Conservation (phyloP, 2,329 filamentous ascomycete species). For the Didymella lethalis region DNA sequence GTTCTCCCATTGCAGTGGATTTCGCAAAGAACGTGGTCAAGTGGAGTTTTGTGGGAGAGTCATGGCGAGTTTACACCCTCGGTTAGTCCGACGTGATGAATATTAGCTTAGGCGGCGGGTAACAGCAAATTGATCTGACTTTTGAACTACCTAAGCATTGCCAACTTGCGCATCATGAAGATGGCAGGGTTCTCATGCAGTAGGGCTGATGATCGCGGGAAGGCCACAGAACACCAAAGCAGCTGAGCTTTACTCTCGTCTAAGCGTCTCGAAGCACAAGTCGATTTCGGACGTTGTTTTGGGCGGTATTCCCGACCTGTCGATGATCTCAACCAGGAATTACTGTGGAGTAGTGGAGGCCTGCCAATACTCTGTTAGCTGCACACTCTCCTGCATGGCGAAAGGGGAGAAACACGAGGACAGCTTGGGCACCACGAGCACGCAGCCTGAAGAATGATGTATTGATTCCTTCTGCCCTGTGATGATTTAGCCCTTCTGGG, state of each 20-base stretch:
- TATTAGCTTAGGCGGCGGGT: background rate
- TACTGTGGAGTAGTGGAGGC: slow-evolving; percentile 21
- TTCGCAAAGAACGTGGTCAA: slow-evolving; percentile 10
- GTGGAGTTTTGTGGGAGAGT: slow-evolving; percentile 3
- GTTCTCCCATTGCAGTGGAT: slow-evolving; percentile 3
- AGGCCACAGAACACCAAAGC: slow-evolving; percentile 8
- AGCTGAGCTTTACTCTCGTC: slow-evolving; percentile 1
- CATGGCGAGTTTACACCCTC: slow-evolving; percentile 1
- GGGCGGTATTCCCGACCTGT: slow-evolving; percentile 13
- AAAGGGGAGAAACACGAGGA: slow-evolving; percentile 22
- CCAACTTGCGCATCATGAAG: slow-evolving; percentile 18
- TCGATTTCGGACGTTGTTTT: slow-evolving; percentile 16
- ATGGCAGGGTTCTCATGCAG: slow-evolving; percentile 19
- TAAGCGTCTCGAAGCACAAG: slow-evolving; percentile 4
- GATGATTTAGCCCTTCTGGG: slow-evolving; percentile 4
- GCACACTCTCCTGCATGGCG: slow-evolving; percentile 9
- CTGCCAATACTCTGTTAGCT: slow-evolving; percentile 11
- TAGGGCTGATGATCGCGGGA: slow-evolving; percentile 21
- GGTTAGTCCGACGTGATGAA: background rate
- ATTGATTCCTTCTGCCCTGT: slow-evolving; percentile 16
- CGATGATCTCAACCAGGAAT: slow-evolving; percentile 3
- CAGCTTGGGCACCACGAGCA: slow-evolving; percentile 10
- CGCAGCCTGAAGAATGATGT: slow-evolving; percentile 13
- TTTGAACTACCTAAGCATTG: slow-evolving; percentile 10
- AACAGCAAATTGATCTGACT: background rate